These are phyloP conservation scores for Cadophora malorum DNA, from an alignment of 2,329 filamentous ascomycete genomes.

Conservation along the genomic window DNA sequence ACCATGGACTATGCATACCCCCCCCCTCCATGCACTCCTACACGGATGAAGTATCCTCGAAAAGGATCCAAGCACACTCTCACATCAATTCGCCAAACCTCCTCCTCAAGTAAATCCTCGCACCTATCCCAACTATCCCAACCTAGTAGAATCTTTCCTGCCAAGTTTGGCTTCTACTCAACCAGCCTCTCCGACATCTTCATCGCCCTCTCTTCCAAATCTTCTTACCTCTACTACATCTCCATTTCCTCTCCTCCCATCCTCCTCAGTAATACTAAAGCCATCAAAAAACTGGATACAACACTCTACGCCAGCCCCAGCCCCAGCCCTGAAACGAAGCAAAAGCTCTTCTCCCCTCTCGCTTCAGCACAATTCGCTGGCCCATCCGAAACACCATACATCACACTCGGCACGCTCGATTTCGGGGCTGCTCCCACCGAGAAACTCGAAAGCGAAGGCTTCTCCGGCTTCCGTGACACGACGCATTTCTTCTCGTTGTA, in stretches of 20 bases:
- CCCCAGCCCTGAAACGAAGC: too few relatives aligned
- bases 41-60: background rate
- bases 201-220: background rate
- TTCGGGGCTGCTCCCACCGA: background rate
- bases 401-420: background rate
- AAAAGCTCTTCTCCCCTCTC: background rate
- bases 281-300: background rate
- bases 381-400: background rate
- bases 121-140: background rate
- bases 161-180: background rate
- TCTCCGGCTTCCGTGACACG: background rate
- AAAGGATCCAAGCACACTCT: background rate
- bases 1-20: too few relatives aligned
- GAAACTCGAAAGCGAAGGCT: background rate
- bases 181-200: background rate
- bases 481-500: background rate
- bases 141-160: background rate
- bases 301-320: background rate
- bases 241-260: background rate
- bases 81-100: background rate
- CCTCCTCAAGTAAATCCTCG: background rate
- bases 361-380: background rate
- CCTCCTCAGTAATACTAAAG: background rate
- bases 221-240: background rate
- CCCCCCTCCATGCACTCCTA: too few relatives aligned